phyloP scores from a whole-genome alignment of 2,329 filamentous ascomycete genomes.

The Cytospora piceicola region DNA sequence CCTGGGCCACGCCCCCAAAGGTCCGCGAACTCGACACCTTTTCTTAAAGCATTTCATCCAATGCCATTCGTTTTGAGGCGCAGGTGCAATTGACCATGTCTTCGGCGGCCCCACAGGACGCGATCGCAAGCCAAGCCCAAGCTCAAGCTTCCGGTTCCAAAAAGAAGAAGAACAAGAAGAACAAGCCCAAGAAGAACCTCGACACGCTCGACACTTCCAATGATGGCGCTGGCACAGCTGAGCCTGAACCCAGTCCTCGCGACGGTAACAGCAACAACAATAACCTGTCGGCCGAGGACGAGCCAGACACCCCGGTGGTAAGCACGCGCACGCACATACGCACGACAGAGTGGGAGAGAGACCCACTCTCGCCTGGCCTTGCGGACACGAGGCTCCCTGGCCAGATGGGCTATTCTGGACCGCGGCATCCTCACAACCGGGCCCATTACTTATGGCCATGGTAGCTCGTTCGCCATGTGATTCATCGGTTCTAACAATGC shows the following conservation, averaged over 20 bases:
- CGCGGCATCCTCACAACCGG: constrained; percentile 4
- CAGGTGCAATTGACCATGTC: constrained; percentile 31
- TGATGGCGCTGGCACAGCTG: constrained; percentile 16
- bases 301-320: constrained; percentile 30
- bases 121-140: constrained; percentile 27
- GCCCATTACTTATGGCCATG: constrained; percentile 14
- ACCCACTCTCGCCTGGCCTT: constrained; percentile 27
- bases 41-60: constrained; percentile 20
- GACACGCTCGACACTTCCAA: constrained; percentile 23
- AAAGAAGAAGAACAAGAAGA: constrained; percentile 31
- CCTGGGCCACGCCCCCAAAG: constrained; percentile 12
- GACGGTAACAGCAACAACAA: constrained; percentile 14
- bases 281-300: constrained; percentile 25
- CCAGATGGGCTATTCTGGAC: constrained; percentile 26
- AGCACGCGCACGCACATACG: constrained; percentile 21
- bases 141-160: constrained; percentile 20
- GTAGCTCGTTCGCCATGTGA: constrained; percentile 12
- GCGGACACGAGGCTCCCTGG: constrained; percentile 30
- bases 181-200: constrained; percentile 28
- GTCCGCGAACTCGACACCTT: constrained; percentile 19
- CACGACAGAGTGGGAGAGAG: constrained; percentile 11
- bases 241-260: constrained; percentile 22
- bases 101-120: constrained; percentile 31
- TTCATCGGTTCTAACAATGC: constrained; percentile 26
- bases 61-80: constrained; percentile 29